Evolutionary conservation across 768 basidiomycete genomes (phyloP).

Genomic region (Tubosaeta sp.): DNA sequence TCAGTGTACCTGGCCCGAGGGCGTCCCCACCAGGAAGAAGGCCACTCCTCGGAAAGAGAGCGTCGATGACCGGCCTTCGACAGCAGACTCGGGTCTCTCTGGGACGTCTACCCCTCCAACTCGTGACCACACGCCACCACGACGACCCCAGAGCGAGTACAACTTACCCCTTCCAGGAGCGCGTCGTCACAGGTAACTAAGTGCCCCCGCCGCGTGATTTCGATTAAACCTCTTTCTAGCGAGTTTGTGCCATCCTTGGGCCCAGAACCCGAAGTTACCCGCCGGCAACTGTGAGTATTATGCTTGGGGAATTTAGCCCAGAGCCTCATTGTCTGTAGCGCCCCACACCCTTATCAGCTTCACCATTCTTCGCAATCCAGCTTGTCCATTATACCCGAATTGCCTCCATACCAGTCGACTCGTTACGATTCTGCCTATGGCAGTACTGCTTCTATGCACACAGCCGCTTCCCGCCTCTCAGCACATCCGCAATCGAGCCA

Average conservation of each 20-base stretch:
- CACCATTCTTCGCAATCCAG: conserved; percentile 41
- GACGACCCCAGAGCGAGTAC: conserved; percentile 42
- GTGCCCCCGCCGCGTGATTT: background rate
- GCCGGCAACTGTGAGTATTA: conserved; percentile 45
- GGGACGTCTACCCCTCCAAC: conserved; percentile 71
- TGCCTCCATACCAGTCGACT: conserved; percentile 44
- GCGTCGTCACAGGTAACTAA: conserved; percentile 38
- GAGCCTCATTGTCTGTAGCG: conserved; percentile 28
- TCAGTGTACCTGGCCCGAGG: conserved; percentile 84
- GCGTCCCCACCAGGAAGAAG: conserved; percentile 69
- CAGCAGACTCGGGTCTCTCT: conserved; percentile 68
- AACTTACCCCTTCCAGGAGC: conserved; percentile 34
- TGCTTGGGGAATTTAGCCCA: background rate
- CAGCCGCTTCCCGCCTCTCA: conserved; percentile 39
- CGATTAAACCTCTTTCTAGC: conserved; percentile 26
- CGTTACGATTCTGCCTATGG: conserved; percentile 54
- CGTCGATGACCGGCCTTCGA: conserved; percentile 62
- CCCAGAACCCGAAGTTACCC: conserved; percentile 40
- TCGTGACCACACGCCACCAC: conserved; percentile 61
- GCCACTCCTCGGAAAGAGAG: conserved; percentile 53
- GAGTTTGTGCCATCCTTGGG: conserved; percentile 45
- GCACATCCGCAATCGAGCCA: conserved; percentile 26
- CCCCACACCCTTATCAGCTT: conserved; percentile 41
- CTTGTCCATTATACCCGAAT: conserved; percentile 59
- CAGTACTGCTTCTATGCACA: conserved; percentile 28